Evolutionary conservation across 1,139 yeast genomes (phyloP).

Genomic region (Yamadazyma buinensis): DNA sequence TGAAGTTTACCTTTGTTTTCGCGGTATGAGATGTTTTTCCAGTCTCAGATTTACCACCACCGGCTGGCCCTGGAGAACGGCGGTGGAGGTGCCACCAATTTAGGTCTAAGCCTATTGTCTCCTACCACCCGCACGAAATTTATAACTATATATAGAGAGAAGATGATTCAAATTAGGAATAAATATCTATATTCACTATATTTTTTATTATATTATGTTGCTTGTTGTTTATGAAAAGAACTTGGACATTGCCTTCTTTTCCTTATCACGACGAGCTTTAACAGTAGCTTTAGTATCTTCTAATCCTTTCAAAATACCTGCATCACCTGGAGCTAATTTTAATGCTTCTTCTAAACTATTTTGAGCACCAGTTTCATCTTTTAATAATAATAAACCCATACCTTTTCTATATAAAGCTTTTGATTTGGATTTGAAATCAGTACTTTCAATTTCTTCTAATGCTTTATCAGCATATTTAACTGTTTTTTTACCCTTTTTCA

Average conservation of each 20-base stretch:
- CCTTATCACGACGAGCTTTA: conserved; percentile 58
- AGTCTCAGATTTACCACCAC: not conserved
- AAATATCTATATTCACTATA: too few relatives aligned
- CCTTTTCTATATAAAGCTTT: conserved; percentile 90
- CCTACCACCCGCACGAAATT: too few relatives aligned
- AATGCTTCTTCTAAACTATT: conserved; percentile 65
- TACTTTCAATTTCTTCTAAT: conserved; percentile 58
- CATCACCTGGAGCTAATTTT: conserved; percentile 65
- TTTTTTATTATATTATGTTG: too few relatives aligned
- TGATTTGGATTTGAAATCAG: conserved; percentile 53
- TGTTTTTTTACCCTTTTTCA: conserved; percentile 53
- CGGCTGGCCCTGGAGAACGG: not conserved
- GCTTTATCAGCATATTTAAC: conserved; percentile 64
- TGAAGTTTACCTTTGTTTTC: not conserved
- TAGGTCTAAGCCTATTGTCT: too few relatives aligned
- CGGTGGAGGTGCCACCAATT: not conserved
- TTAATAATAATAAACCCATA: conserved; percentile 58
- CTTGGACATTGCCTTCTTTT: conserved; percentile 81
- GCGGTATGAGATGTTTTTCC: conserved; percentile 3
- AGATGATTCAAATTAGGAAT: too few relatives aligned
- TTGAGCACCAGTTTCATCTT: conserved; percentile 72
- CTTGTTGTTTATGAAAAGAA: conserved; percentile 50
- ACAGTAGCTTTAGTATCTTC: conserved; percentile 53
- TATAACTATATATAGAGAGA: too few relatives aligned
- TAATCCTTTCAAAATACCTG: conserved; percentile 67